Percentiles rank a stretch among this genome's conserved stretches.
Evolutionary conservation across 768 basidiomycete genomes (phyloP).

Genomic region (Gautieria morchelliformis): DNA sequence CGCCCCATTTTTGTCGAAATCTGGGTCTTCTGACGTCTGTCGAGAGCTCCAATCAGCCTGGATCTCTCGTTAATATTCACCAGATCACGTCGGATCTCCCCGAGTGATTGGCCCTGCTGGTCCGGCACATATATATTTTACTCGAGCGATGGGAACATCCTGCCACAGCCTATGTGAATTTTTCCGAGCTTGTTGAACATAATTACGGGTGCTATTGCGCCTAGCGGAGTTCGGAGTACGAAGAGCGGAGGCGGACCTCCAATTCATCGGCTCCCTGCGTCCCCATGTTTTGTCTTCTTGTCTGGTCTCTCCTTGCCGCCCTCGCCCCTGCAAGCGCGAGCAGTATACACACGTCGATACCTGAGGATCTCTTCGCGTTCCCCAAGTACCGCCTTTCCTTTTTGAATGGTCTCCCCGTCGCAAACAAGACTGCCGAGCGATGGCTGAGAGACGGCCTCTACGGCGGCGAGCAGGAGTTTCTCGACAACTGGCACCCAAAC

Average conservation of each 20-base stretch:
- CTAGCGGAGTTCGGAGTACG: background rate
- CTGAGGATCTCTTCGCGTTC: constrained; percentile 72
- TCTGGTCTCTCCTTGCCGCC: constrained; percentile 10
- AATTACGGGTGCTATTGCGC: too few species aligned
- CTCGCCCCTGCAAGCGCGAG: constrained; percentile 11
- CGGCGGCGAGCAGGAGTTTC: constrained; percentile 71
- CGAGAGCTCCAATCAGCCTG: background rate
- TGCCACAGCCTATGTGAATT: too few species aligned
- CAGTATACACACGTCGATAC: constrained; percentile 53
- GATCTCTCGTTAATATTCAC: background rate
- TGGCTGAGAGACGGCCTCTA: constrained; percentile 67
- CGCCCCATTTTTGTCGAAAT: background rate
- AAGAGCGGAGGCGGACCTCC: background rate
- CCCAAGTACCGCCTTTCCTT: constrained; percentile 77
- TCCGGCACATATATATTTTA: background rate
- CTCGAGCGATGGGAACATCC: background rate
- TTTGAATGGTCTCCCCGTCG: constrained; percentile 67
- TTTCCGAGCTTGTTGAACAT: too few species aligned
- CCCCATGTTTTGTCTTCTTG: constrained; percentile 11
- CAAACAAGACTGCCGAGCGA: constrained; percentile 58
- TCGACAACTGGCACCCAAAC: constrained; percentile 34
- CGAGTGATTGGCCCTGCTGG: background rate
- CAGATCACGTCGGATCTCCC: background rate
- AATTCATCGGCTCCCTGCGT: constrained; percentile 8
- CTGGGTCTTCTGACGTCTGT: too few species aligned